Evolutionary conservation across 306 rosid species (phyloP), one percentile per base, ranked within the genome.

Genomic region (Spatholobus suberectus): DNA sequence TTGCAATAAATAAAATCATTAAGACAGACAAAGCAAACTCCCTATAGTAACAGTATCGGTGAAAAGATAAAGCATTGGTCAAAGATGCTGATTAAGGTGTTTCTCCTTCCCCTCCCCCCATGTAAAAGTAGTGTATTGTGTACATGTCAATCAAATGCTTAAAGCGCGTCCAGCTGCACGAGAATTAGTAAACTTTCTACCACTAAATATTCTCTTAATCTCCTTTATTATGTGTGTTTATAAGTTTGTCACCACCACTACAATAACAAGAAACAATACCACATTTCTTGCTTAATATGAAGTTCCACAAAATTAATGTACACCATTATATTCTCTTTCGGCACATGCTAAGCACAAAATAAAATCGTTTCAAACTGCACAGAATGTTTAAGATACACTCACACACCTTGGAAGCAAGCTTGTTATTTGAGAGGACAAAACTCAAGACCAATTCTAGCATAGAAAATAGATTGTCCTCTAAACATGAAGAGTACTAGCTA

Each of bases 1-100:
- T 57, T 75, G 85, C 84, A 79, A 73, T 78, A 40, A 82, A 83
- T 73, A 35, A 77, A 46, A 82, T 29, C 27, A 51, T 47, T 77
- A 47, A 83, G 74, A 59, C 66, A 41, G 78, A 37, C 55, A 86
- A 86, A 78, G 52, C 18, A 47, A 27, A 77, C 29, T 49, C 24
- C 67, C 57, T 34, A 12, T 24, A 41, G 17, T 67, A 40, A 68
- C 0, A 26, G 49, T 49, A 18, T 52, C 35, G 44, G 71, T 76
- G 68, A 43, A 65, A 73, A 44, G 65, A 74, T 11, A 70, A 65
- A 77, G 80, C 51, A 46, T 14, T 75, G 32, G 74, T 62, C 72
- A 78, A 75, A 69, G 61, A n/a, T 41, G 34, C 63, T 78, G 57
- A 40, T 49, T 61, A 35, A 71, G 76, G 20, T 24, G 4, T 73